phyloP scores from a whole-genome alignment of 169 alveolate genomes.

The Plasmodium gaboni region DNA sequence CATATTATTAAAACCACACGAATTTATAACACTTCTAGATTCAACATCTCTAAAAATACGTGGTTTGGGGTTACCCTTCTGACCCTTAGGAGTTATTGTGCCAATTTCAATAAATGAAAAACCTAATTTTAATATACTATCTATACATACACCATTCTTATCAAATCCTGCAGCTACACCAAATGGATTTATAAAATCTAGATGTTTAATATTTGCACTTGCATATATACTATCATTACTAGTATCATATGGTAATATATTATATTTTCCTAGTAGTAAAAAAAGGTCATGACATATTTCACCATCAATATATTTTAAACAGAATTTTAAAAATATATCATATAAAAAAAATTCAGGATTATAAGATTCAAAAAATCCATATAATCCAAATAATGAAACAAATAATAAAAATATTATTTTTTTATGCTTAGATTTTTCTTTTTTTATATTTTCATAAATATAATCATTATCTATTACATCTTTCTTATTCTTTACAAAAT shows the following conservation, averaged over 20 bases:
- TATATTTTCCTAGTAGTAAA: conserved; percentile 77
- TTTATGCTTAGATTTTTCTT: conserved; percentile 37
- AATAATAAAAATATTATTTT: conserved; percentile 32
- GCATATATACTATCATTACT: conserved; percentile 73
- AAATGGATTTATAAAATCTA: conserved; percentile 74
- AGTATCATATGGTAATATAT: conserved; percentile 82
- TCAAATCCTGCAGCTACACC: conserved; percentile 93
- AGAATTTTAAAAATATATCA: conserved; percentile 69
- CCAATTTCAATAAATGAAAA: conserved; percentile 92
- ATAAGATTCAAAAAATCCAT: conserved; percentile 62
- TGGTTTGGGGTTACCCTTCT: conserved; percentile 89
- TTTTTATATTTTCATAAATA: conserved; percentile 27
- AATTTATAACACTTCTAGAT: conserved; percentile 85
- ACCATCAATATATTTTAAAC: conserved; percentile 82
- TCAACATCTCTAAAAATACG: conserved; percentile 85
- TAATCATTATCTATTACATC: neutral
- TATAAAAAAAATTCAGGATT: conserved; percentile 77
- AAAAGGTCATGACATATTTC: conserved; percentile 82
- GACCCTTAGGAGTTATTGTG: conserved; percentile 88
- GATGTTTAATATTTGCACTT: conserved; percentile 1
- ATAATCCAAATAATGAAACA: conserved; percentile 31
- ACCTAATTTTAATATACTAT: conserved; percentile 84
- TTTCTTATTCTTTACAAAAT: neutral
- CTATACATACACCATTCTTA: conserved; percentile 88
- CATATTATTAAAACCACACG: conserved; percentile 89